Evolutionary conservation across 352 stramenopile genomes (phyloP).

Genomic region (Globisporangium rhizosaccharum): DNA sequence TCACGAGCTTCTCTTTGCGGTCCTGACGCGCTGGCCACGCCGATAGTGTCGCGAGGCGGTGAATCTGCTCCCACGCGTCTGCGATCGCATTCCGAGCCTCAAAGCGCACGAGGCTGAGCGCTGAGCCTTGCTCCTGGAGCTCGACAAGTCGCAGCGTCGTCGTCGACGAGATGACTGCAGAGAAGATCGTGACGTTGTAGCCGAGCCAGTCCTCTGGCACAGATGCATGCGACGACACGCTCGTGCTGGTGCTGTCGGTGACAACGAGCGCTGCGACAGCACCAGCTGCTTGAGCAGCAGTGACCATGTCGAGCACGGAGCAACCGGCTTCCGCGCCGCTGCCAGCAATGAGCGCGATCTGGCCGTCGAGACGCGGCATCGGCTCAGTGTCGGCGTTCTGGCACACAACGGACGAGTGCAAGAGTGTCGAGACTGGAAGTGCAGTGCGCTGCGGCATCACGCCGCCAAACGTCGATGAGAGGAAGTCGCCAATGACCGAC

Average conservation of each 20-base stretch:
- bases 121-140: slow-evolving; percentile 11
- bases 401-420: slow-evolving; percentile 26
- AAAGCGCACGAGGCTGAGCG: slow-evolving; percentile 22
- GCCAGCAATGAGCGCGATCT: slow-evolving; percentile 28
- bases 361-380: slow-evolving; percentile 19
- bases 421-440: slow-evolving; percentile 17
- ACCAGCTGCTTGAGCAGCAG: slow-evolving; percentile 33
- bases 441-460: slow-evolving; percentile 23
- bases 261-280: slow-evolving; percentile 33
- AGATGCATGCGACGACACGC: slow-evolving; percentile 24
- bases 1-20: slow-evolving; percentile 27
- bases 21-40: slow-evolving; percentile 46
- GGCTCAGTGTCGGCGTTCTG: slow-evolving; percentile 6
- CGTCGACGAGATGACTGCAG: slow-evolving; percentile 27
- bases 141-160: slow-evolving; percentile 24
- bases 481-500: slow-evolving; percentile 35
- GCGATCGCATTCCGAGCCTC: slow-evolving; percentile 35
- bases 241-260: slow-evolving; percentile 18
- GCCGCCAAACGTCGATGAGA: slow-evolving; percentile 45
- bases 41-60: slow-evolving; percentile 21
- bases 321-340: slow-evolving; percentile 16
- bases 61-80: slow-evolving; percentile 43
- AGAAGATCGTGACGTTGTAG: slow-evolving; percentile 70
- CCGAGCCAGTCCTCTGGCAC: slow-evolving; percentile 44
- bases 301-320: slow-evolving; percentile 39